Percentiles rank a stretch among this genome's conserved stretches.
phyloP scores from a whole-genome alignment of 1,139 yeast genomes.

The Pichia norvegensis region DNA sequence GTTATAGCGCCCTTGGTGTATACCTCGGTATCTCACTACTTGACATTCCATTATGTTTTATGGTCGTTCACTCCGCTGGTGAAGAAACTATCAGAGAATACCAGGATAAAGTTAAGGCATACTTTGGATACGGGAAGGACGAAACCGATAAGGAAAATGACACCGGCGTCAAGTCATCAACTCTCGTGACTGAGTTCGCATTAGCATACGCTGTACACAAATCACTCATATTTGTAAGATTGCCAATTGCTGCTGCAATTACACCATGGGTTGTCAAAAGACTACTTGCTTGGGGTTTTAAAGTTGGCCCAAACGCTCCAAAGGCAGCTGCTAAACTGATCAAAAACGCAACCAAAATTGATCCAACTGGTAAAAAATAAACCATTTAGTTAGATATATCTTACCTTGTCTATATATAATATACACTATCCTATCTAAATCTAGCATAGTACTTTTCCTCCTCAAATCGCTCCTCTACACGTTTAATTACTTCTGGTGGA shows the following conservation, averaged over 20 bases:
- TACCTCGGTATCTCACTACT: constrained; percentile 61
- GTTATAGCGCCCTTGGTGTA: constrained; percentile 84
- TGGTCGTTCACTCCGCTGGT: constrained; percentile 79
- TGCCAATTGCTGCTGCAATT: constrained; percentile 88
- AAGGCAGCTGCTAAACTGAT: constrained; percentile 31
- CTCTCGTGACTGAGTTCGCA: constrained; percentile 65
- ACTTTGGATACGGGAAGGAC: constrained; percentile 38
- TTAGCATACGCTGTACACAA: constrained; percentile 94
- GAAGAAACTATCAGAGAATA: constrained; percentile 65
- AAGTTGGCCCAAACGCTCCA: constrained; percentile 50
- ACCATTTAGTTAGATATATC: background rate
- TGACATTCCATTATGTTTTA: constrained; percentile 78
- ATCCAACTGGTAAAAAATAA: constrained; percentile 18
- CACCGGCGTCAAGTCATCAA: constrained; percentile 22
- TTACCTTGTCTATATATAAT: background rate
- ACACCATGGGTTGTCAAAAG: constrained; percentile 71
- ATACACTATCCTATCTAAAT: constrained; percentile 36
- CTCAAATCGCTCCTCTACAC: constrained; percentile 54
- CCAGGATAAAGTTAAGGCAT: constrained; percentile 53
- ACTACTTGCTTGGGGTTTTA: constrained; percentile 73
- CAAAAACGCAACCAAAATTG: constrained; percentile 20
- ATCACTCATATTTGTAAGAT: constrained; percentile 66
- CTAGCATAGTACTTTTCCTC: constrained; percentile 70
- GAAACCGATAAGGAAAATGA: constrained; percentile 18
- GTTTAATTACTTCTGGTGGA: constrained; percentile 46